A percentile compares a stretch with the other conserved stretches of the same genome.
Conservation (phyloP, 2,329 filamentous ascomycete species). For the Septoria petroselini region DNA sequence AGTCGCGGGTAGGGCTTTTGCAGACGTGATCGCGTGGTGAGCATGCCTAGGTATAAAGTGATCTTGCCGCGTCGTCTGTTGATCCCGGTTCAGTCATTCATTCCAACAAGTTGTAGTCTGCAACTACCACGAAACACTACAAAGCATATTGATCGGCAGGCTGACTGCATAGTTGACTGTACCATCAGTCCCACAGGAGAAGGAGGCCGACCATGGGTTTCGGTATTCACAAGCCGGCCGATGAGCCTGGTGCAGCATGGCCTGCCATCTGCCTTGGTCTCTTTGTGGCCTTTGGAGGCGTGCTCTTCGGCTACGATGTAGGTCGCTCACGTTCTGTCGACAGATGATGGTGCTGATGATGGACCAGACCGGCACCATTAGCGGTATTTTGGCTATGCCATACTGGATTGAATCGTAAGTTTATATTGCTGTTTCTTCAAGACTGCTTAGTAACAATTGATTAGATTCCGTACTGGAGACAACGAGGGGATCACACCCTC, state of each 20-base stretch:
- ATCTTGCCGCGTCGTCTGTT: too few relatives aligned
- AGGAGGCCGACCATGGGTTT: constrained; percentile 14
- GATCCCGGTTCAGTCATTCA: neutral
- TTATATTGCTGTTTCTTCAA: too few relatives aligned
- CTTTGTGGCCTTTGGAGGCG: constrained; percentile 41
- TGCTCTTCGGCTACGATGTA: constrained; percentile 36
- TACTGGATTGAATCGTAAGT: constrained; percentile 26
- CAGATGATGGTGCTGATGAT: constrained; percentile 4
- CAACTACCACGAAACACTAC: too few relatives aligned
- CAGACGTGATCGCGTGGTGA: neutral
- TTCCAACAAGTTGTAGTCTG: neutral
- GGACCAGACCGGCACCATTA: constrained; percentile 31
- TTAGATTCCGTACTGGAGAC: constrained; percentile 35
- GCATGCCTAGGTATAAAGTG: neutral
- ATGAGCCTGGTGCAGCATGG: constrained; percentile 32
- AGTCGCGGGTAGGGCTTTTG: neutral
- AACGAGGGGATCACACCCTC: constrained; percentile 43
- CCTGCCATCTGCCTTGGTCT: constrained; percentile 45
- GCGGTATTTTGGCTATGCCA: constrained; percentile 43
- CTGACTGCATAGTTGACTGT: too few relatives aligned
- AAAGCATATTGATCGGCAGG: too few relatives aligned
- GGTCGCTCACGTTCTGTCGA: neutral
- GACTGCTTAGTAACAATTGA: too few relatives aligned
- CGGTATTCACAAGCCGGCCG: constrained; percentile 22
- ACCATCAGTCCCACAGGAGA: neutral